Percentiles rank a stretch among this genome's conserved stretches.
Evolutionary conservation across 176 grass and related monocot genomes (phyloP).

Genomic region (Oryza coarctata): DNA sequence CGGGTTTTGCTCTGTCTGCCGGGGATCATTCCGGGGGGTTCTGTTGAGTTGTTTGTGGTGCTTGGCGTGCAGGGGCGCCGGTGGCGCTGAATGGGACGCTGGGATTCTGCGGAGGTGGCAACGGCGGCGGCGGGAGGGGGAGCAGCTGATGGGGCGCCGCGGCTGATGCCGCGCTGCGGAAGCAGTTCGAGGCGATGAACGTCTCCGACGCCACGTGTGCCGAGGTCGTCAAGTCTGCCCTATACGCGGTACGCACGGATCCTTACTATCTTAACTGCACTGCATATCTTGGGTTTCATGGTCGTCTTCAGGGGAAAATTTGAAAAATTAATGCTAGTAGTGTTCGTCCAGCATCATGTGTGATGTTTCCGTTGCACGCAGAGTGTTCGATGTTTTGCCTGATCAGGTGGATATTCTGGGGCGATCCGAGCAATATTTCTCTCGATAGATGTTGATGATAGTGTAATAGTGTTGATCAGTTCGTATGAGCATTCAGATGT

Average conservation of each 20-base stretch:
- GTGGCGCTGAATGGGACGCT: slow-evolving; percentile 45
- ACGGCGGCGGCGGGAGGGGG: not conserved
- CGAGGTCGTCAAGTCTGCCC: slow-evolving; percentile 61
- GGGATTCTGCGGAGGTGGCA: slow-evolving; percentile 60
- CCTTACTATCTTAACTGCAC: too few relatives aligned
- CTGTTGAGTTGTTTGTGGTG: not conserved
- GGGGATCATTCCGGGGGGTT: too few relatives aligned
- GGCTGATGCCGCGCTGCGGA: slow-evolving; percentile 52
- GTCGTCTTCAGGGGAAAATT: too few relatives aligned
- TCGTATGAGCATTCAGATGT: not conserved
- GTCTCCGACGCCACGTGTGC: slow-evolving; percentile 63
- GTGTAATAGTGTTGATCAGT: slow-evolving; percentile 4
- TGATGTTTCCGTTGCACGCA: not conserved
- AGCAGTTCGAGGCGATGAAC: slow-evolving; percentile 62
- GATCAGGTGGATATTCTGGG: not conserved
- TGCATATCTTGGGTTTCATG: too few relatives aligned
- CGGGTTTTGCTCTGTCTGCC: not conserved
- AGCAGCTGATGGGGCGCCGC: slow-evolving; percentile 64
- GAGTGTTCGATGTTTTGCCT: slow-evolving; percentile 18
- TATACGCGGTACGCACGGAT: slow-evolving; percentile 55
- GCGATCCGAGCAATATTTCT: not conserved
- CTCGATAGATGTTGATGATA: not conserved
- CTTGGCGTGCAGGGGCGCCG: slow-evolving; percentile 49
- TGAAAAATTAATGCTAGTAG: too few relatives aligned
- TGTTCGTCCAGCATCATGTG: not conserved